Conservation (phyloP, 805 yeast species). For the Wickerhamiella spandovensis region DNA sequence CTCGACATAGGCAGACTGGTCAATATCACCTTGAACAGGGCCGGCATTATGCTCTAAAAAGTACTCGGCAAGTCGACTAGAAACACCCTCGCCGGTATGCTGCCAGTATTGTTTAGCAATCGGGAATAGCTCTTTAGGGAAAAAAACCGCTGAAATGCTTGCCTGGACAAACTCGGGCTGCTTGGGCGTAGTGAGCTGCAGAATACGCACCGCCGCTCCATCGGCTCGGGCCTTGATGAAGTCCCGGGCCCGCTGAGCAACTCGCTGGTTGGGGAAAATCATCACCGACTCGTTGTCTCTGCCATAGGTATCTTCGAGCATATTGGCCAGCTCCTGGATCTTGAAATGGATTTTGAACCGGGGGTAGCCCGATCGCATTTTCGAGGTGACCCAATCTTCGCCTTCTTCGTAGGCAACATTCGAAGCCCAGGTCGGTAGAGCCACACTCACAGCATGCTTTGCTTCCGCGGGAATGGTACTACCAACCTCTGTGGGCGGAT, state of each 20-base stretch:
- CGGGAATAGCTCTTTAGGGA: conserved; percentile 42
- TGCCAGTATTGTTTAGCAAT: conserved; percentile 90
- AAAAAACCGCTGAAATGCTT: conserved; percentile 66
- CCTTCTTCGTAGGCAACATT: conserved; percentile 90
- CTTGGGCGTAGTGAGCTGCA: conserved; percentile 21
- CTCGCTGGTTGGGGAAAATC: conserved; percentile 62
- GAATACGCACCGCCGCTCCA: conserved; percentile 29
- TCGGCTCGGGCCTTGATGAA: conserved; percentile 36
- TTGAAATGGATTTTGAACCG: conserved; percentile 33
- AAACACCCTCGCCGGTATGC: conserved; percentile 92
- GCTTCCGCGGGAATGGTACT: conserved; percentile 81
- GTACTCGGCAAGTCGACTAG: conserved; percentile 81
- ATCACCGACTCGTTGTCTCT: conserved; percentile 63
- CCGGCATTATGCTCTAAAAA: conserved; percentile 32
- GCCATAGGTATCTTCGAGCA: conserved; percentile 51
- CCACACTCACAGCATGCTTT: conserved; percentile 87
- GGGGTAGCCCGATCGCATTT: conserved; percentile 83
- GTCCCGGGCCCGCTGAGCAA: conserved; percentile 76
- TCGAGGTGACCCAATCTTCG: conserved; percentile 58
- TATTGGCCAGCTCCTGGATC: conserved; percentile 22
- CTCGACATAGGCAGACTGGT: conserved; percentile 46
- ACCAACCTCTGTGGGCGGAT: conserved; percentile 42
- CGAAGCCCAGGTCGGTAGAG: conserved; percentile 90
- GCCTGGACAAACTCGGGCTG: conserved; percentile 36
- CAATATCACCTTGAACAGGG: conserved; percentile 6